Evolutionary conservation across 805 yeast species (phyloP), one percentile per base, ranked within the genome.

Genomic region (Yarrowia bubula): DNA sequence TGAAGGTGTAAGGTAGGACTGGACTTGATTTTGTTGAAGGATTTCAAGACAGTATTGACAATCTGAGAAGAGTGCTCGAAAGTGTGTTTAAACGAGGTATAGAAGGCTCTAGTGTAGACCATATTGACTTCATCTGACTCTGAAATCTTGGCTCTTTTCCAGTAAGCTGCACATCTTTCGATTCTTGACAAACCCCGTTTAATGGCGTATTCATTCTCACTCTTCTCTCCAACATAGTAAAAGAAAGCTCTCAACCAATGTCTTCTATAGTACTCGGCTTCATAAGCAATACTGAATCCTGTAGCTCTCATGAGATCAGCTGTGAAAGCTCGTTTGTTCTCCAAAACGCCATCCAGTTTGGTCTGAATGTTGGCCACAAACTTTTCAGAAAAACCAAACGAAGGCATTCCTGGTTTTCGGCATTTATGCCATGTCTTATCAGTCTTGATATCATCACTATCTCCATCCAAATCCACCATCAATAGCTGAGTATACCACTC

Each of bases 381-480:
- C 39, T 55, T 55, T 13, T 55, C 61, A 2, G 61, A 55, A 31
- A 55, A 55, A 1, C 61, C 61, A 15, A 39, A 41, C 22, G 61
- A 55, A 15, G 61, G 61, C 47, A 41, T 31, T n/a, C 61, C 61
- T 3, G 46, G 22, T 15, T 38, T 55, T 41, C 61, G 61, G 17
- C 61, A 55, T 7, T 55, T 55, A 14, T 55, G 61, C 61, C 61
- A 55, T 31, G 47, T 55, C n/a, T 55, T 55, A 4, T 55, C 47
- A 3, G 61, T 55, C 28, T 55, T 55, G 38, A 55, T 55, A 1
- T 55, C 61, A 17, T 55, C 61, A n/a, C 31, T 41, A 10, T 55
- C 61, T 15, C 61, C 61, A n/a, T 55, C 61, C 61, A 55, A 31
- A 41, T 55, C 61, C 10, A 55, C 61, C 61, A 55, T 55, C 10